Conservation (phyloP, 371 early-diverging fungal genomes). For the Zychaea mexicana region DNA sequence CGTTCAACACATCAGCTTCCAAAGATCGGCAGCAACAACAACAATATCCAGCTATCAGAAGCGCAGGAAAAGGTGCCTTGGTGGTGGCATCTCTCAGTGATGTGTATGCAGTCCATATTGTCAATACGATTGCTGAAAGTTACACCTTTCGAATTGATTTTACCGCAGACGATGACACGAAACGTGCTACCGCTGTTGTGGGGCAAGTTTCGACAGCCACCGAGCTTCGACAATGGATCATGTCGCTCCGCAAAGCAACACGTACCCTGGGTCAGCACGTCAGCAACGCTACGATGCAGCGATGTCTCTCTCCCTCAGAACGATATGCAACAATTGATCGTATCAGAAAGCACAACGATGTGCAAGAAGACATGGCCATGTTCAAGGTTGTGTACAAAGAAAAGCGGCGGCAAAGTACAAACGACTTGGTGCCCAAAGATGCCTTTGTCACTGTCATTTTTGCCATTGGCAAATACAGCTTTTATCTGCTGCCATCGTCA, state of each 20-base stretch:
- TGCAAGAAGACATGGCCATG: slow-evolving; percentile 27
- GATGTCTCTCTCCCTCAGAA: slow-evolving; percentile 17
- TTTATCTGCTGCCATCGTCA: slow-evolving; percentile 33
- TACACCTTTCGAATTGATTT: neutral
- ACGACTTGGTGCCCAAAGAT: slow-evolving; percentile 23
- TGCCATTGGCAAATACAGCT: slow-evolving; percentile 43
- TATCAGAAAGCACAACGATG: slow-evolving; percentile 35
- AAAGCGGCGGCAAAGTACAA: slow-evolving; percentile 13
- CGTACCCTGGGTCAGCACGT: slow-evolving; percentile 22
- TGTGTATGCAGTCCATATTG: slow-evolving; percentile 36
- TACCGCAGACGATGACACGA: neutral
- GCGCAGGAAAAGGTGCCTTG: neutral
- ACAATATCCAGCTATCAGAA: neutral
- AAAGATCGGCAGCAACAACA: slow-evolving; percentile 7
- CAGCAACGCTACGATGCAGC: neutral
- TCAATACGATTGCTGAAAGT: neutral
- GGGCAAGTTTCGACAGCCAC: neutral
- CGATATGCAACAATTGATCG: slow-evolving; percentile 28
- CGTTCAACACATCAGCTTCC: neutral
- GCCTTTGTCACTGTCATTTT: slow-evolving; percentile 32
- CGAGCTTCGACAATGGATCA: neutral
- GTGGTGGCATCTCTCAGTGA: slow-evolving; percentile 18
- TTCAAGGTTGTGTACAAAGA: slow-evolving; percentile 44
- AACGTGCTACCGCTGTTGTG: neutral
- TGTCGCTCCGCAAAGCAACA: slow-evolving; percentile 21